Base-by-base conservation (phyloP, 23 red algal species). In the Chondrus crispus region DNA sequence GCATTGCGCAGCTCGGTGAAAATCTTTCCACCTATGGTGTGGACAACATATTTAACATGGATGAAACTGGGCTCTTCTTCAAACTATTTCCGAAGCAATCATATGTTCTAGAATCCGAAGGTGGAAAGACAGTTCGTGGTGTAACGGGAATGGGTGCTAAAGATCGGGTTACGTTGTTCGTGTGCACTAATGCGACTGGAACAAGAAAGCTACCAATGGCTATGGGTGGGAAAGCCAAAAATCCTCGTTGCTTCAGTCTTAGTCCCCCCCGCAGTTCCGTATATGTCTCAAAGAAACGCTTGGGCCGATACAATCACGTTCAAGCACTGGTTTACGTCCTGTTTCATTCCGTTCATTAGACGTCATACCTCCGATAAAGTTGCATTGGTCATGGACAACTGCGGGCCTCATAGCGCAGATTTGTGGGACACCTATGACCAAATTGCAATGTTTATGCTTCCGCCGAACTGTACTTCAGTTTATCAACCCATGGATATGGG, bases 371-470 rank as follows among this genome's bases (percentile, higher is more conserved):
- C 71, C 37, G 38, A 77, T n/a, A 24, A 10, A 35, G 71, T 77
- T 77, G 71, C 71, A 37, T 38, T 77, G 71, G 20, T 48, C 26
- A 77, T 77, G 71, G 71, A 77, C 38, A 77, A 77, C 38, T 77
- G 1, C 71, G 71, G 71, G 32, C 12, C 71, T 42, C 71, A 77
- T 77, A 37, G 37, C 1, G 71, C 71, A 48, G 13, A 77, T 48
- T 39, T 77, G 22, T 39, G n/a, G 24, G 1, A 44, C 2, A n/a
- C 24, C 1, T 35, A 24, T 35, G 26, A 77, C 29, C 71, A 77
- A 48, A 38, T 77, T 24, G 38, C 37, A 77, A 77, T 2, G 32
- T 38, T 77, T 46, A 77, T 37, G 24, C 12, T 77, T 77, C 71
- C 22, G 32, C 22, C 71, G 10, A 77, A 77, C 43, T 77, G 1